Conservation (phyloP, 2,329 filamentous ascomycete genomes). For the Aureobasidium sp. region DNA sequence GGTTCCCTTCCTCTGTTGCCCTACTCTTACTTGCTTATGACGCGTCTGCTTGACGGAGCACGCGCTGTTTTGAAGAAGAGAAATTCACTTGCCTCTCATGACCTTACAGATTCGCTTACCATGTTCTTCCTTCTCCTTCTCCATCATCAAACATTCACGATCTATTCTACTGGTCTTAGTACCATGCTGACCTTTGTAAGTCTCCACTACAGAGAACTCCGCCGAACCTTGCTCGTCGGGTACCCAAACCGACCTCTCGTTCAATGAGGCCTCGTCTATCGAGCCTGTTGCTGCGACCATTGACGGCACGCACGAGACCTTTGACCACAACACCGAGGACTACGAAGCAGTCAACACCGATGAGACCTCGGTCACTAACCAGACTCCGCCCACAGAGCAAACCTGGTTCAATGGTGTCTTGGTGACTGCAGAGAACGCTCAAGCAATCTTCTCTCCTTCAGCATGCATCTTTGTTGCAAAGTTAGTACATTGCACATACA, state of each 20-base stretch:
- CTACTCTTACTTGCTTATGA: neutral
- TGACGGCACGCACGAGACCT: neutral
- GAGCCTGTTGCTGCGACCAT: neutral
- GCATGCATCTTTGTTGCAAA: conserved; percentile 59
- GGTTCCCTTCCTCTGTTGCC: neutral
- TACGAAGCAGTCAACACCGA: neutral
- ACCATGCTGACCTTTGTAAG: neutral
- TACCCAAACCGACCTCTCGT: neutral
- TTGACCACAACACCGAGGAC: neutral
- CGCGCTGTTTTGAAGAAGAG: neutral
- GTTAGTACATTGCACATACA: conserved; percentile 34
- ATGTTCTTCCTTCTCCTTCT: neutral
- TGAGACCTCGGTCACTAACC: neutral
- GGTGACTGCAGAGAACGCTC: conserved; percentile 31
- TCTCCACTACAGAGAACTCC: neutral
- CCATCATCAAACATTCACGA: neutral
- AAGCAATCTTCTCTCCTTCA: conserved; percentile 44
- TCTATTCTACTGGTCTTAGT: neutral
- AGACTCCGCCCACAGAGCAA: neutral
- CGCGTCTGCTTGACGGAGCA: neutral
- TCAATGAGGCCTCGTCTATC: neutral
- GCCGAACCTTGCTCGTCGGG: neutral
- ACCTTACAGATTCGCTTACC: neutral
- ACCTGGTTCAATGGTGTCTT: neutral
- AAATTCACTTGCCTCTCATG: neutral